phyloP scores from a whole-genome alignment of 139 green algal species.

The Chlamydomonas sphaeroides region DNA sequence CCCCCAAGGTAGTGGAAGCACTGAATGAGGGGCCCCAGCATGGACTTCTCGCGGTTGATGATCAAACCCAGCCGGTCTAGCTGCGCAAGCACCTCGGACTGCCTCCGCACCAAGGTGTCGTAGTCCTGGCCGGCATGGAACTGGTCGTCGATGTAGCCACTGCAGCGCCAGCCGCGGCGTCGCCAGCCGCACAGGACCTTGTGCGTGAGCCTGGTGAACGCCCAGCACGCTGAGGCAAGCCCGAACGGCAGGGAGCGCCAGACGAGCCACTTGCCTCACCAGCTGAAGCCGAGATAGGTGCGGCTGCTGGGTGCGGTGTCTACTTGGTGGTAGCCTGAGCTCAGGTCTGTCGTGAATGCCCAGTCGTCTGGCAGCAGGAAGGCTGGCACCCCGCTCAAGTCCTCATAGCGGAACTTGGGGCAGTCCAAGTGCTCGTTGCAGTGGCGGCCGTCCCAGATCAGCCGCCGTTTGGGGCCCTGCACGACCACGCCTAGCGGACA shows the following conservation, averaged over 20 bases:
- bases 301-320: background rate
- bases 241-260: no score
- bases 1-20: constrained; percentile 14
- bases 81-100: background rate
- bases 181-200: constrained; percentile 11
- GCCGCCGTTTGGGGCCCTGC: background rate
- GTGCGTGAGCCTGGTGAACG: constrained; percentile 30
- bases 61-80: background rate
- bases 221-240: constrained; percentile 14
- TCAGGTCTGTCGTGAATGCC: constrained; percentile 1
- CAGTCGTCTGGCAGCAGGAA: constrained; percentile 25
- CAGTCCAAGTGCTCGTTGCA: no score
- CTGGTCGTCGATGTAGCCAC: constrained; percentile 16
- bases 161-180: background rate
- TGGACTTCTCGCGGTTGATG: constrained; percentile 1
- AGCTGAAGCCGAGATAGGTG: constrained; percentile 2
- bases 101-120: background rate
- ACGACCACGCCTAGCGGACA: constrained; percentile 7
- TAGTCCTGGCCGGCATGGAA: background rate
- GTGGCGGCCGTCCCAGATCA: constrained; percentile 31
- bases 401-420: no score
- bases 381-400: background rate
- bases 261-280: constrained; percentile 1
- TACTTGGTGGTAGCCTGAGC: constrained; percentile 18
- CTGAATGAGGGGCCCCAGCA: background rate